Evolutionary conservation across 2,329 filamentous ascomycete genomes (phyloP).

Genomic region (Hysterium pulicare): DNA sequence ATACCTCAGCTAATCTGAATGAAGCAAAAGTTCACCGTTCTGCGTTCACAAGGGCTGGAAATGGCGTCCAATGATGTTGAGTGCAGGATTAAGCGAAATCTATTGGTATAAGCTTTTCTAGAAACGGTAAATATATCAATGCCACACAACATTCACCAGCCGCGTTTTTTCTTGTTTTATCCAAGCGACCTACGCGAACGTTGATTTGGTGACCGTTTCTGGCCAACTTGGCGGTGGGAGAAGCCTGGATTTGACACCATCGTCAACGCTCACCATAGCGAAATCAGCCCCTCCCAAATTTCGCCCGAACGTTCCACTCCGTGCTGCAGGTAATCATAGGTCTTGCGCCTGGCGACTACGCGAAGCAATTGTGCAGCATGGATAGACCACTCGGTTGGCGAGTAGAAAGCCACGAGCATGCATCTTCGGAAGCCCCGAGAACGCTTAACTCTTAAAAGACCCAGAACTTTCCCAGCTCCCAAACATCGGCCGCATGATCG

Average conservation of each 20-base stretch:
- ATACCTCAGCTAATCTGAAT: too few relatives aligned
- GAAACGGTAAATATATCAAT: neutral
- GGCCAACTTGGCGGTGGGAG: too few relatives aligned
- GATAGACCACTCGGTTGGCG: constrained; percentile 21
- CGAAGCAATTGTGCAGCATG: neutral
- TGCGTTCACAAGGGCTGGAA: too few relatives aligned
- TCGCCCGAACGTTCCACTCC: too few relatives aligned
- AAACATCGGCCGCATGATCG: neutral
- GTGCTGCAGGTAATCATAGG: neutral
- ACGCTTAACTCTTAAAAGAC: constrained; percentile 4
- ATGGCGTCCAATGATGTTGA: neutral
- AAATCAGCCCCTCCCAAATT: too few relatives aligned
- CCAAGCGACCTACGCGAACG: too few relatives aligned
- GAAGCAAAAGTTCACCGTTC: too few relatives aligned
- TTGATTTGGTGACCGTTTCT: too few relatives aligned
- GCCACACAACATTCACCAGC: neutral
- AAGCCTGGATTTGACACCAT: too few relatives aligned
- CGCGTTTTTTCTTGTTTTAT: too few relatives aligned
- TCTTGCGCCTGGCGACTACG: neutral
- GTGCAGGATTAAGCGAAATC: neutral
- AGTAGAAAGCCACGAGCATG: constrained; percentile 19
- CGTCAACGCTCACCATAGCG: too few relatives aligned
- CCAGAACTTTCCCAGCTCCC: neutral
- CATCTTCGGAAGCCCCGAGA: constrained; percentile 5
- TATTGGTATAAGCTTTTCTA: neutral